These are phyloP conservation scores for Citrus medica DNA, from an alignment of 345 rosid genomes.

Conservation along the genomic window DNA sequence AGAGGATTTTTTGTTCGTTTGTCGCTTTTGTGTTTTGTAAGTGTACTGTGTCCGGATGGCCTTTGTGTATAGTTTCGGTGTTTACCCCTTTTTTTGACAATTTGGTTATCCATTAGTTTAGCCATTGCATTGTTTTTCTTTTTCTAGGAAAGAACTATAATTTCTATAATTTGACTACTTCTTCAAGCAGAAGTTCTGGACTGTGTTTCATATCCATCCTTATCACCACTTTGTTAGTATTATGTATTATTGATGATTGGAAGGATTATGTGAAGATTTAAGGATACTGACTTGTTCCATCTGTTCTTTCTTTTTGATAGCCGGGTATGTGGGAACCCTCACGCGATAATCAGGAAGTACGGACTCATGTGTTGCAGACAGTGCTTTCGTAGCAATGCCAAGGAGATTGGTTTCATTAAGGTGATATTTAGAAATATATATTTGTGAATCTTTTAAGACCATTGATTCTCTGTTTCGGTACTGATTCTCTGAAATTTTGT, in stretches of 20 bases:
- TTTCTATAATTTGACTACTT: too few species aligned
- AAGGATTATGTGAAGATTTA: background rate
- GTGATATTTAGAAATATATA: constrained; percentile 11
- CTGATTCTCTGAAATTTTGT: background rate
- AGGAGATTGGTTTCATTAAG: constrained; percentile 57
- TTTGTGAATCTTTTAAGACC: background rate
- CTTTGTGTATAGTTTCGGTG: background rate
- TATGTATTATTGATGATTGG: background rate
- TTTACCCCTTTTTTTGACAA: background rate
- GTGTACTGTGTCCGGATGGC: too few species aligned
- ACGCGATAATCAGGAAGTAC: constrained; percentile 38
- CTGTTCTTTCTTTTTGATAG: constrained; percentile 2
- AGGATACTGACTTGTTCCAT: background rate
- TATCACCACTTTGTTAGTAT: background rate
- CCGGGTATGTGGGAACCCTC: constrained; percentile 45
- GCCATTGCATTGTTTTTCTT: background rate
- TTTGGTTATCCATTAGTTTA: background rate
- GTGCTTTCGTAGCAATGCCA: constrained; percentile 44
- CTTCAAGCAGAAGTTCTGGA: background rate
- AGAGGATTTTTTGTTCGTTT: too few species aligned
- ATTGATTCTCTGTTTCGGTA: background rate
- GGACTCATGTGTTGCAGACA: constrained; percentile 48
- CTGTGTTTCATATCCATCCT: background rate
- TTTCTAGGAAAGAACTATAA: background rate
- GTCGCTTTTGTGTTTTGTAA: too few species aligned